These are phyloP conservation scores for Mortierella sp. DNA, from an alignment of 371 early-diverging fungal genomes.

Conservation along the genomic window DNA sequence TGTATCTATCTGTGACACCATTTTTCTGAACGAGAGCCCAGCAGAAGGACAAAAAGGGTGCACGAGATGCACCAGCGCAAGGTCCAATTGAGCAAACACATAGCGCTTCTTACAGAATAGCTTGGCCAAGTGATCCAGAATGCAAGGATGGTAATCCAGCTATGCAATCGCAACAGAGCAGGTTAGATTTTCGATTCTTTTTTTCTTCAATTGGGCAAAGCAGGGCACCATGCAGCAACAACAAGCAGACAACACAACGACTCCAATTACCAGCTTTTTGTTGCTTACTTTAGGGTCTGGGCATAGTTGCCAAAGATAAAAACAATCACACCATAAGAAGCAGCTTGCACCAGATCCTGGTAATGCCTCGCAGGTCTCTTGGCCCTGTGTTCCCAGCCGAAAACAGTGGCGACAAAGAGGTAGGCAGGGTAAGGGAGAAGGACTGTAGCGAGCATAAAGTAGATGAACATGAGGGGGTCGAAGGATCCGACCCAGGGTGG, in stretches of 20 bases:
- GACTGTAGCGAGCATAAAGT: slow-evolving; percentile 70
- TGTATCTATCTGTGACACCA: background rate
- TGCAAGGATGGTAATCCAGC: slow-evolving; percentile 80
- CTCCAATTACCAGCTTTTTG: too few species aligned
- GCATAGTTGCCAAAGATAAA: slow-evolving; percentile 91
- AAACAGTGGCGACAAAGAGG: slow-evolving; percentile 68
- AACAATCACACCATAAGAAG: slow-evolving; percentile 75
- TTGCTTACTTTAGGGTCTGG: slow-evolving; percentile 69
- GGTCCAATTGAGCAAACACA: slow-evolving; percentile 1
- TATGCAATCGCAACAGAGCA: slow-evolving; percentile 12
- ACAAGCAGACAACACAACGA: too few species aligned
- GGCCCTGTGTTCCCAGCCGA: slow-evolving; percentile 75
- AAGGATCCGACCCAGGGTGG: slow-evolving; percentile 60
- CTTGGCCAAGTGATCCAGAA: slow-evolving; percentile 82
- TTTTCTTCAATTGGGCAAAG: background rate
- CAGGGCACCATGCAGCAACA: background rate
- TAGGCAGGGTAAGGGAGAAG: slow-evolving; percentile 71
- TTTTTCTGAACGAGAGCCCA: background rate
- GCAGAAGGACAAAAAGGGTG: background rate
- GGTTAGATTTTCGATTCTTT: background rate
- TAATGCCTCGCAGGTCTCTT: slow-evolving; percentile 78
- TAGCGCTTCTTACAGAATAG: slow-evolving; percentile 58
- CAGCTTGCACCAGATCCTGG: slow-evolving; percentile 70
- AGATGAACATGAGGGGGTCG: slow-evolving; percentile 66
- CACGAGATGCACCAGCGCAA: background rate